A percentile compares a stretch with the other conserved stretches of the same genome.
These are phyloP conservation scores for Colletotrichum magnum DNA, from an alignment of 2,329 filamentous ascomycete genomes.

Conservation along the genomic window DNA sequence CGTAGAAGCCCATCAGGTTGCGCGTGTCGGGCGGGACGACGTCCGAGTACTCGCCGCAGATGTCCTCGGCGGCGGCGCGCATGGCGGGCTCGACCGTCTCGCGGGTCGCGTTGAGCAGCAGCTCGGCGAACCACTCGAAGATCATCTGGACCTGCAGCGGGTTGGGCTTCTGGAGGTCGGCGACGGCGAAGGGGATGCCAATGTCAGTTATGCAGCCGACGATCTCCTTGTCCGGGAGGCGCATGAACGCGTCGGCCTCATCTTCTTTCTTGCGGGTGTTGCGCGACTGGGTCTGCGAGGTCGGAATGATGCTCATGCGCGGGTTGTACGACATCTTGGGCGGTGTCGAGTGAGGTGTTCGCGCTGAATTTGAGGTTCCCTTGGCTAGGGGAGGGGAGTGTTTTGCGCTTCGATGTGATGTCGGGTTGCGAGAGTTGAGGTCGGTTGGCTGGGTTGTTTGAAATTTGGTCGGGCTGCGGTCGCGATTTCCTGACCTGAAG, in stretches of 20 bases:
- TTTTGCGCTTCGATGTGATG: background rate
- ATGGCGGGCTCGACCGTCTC: slow-evolving; percentile 96
- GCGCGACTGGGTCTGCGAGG: slow-evolving; percentile 63
- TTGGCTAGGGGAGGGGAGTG: no score
- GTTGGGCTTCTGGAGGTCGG: slow-evolving; percentile 94
- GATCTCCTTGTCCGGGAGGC: slow-evolving; percentile 81
- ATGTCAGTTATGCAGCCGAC: slow-evolving; percentile 98
- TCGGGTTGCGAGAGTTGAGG: background rate
- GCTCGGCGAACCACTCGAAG: slow-evolving; percentile 96
- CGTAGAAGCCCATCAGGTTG: slow-evolving; percentile 96
- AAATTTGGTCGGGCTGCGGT: slow-evolving; percentile 10
- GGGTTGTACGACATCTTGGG: slow-evolving; percentile 70
- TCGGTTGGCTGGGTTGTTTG: background rate
- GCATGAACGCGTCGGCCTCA: slow-evolving; percentile 72
- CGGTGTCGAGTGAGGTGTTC: background rate
- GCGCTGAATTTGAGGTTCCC: background rate
- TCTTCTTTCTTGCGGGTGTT: slow-evolving; percentile 70
- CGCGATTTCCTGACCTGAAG: background rate
- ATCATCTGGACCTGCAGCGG: slow-evolving; percentile 96
- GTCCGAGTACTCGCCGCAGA: slow-evolving; percentile 87
- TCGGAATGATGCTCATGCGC: slow-evolving; percentile 73
- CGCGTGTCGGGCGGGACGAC: slow-evolving; percentile 89
- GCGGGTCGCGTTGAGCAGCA: slow-evolving; percentile 93
- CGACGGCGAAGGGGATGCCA: slow-evolving; percentile 87
- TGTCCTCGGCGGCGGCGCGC: slow-evolving; percentile 89